Base-by-base conservation (phyloP, 768 basidiomycete genomes). In the Hebeloma cylindrosporum region DNA sequence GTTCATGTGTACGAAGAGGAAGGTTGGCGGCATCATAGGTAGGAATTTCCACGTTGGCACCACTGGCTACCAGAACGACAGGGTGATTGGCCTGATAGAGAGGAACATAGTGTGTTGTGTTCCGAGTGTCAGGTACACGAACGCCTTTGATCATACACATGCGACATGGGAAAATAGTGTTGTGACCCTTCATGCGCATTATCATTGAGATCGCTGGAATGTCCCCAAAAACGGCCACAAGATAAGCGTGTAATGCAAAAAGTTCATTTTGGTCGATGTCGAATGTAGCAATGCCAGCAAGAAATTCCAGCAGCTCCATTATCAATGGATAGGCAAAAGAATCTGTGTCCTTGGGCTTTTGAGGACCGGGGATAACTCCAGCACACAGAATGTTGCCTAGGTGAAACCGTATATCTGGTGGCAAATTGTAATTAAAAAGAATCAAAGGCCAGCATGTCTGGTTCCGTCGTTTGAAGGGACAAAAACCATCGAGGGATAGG, bases 321-420 rank as follows among this genome's bases (percentile, higher is more conserved):
- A 72, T 50, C 3, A 72, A 39, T 0, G 74, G 76, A 32, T 52
- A 65, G 0, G 70, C 51, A 40, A 77, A 79, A 0, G 77, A 78
- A 33, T 67, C 65, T 1, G 67, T 21, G 45, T 76, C 70, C 13
- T 62, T 57, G 0, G 75, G 71, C 28, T 69, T 67, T 13, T 67
- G 63, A 0, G 74, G 75, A 0, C 77, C 72, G 1, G 74, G 75
- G 34, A 79, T 72, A 34, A 75, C 58, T 7, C 72, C 70, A 7
- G 74, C 29, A 21, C 59, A 62, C 2, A 78, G 35, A 4, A 75
- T 54, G 28, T 74, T 40, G 5, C 62, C 41, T 7, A 65, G 39
- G 18, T 64, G 68, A 23, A 64, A 69, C 1, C 65, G 60, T 3
- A 66, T 50, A 4, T 69, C 62, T 1, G 64, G 61, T 1, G 54